Evolutionary conservation across 768 basidiomycete genomes (phyloP).

Genomic region (Tulasnella sp.): DNA sequence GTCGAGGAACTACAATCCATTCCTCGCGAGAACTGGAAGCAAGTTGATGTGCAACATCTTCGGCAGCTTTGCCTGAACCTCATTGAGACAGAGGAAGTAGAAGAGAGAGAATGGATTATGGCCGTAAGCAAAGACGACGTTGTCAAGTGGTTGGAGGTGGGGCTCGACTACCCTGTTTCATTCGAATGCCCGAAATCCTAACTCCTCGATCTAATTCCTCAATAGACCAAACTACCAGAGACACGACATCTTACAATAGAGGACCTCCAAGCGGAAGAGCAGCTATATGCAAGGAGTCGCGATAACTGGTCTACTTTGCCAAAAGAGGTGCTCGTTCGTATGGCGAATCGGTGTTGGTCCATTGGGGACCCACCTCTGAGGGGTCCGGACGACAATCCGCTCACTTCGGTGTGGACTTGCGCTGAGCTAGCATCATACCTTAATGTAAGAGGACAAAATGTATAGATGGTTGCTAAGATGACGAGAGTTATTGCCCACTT

Average conservation of each 20-base stretch:
- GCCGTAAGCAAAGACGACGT: not conserved
- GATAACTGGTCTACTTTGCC: not conserved
- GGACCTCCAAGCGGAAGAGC: not conserved
- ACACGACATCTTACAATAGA: not conserved
- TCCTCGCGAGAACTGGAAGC: no score
- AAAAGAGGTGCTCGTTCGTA: not conserved
- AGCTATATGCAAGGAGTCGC: not conserved
- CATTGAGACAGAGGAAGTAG: no score
- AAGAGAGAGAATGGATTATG: not conserved
- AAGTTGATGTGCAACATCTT: no score
- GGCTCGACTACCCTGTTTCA: not conserved
- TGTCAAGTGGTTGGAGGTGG: not conserved
- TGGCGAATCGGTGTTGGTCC: not conserved
- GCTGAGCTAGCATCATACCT: not conserved
- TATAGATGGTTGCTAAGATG: not conserved
- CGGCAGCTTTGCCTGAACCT: no score
- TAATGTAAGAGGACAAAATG: not conserved
- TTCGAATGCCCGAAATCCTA: not conserved
- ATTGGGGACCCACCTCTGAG: not conserved
- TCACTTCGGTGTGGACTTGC: not conserved
- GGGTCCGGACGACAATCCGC: not conserved
- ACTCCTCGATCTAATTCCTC: not conserved
- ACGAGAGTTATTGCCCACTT: no score
- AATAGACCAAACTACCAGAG: not conserved
- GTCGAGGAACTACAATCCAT: no score